These are phyloP conservation scores for Beauveria pseudobassiana DNA, from an alignment of 2,329 filamentous ascomycete species.

Conservation along the genomic window DNA sequence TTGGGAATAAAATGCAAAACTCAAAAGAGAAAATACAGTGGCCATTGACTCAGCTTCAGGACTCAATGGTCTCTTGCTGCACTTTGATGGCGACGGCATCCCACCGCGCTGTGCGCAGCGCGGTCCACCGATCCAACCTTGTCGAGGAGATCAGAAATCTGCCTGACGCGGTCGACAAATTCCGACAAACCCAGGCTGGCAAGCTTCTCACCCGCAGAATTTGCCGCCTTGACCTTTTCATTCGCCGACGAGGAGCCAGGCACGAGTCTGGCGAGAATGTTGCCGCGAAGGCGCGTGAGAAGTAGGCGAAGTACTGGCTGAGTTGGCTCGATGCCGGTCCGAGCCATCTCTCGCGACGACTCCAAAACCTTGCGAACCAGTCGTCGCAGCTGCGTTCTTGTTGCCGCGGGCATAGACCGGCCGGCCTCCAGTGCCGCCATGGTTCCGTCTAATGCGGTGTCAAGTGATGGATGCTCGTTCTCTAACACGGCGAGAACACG, in stretches of 20 bases:
- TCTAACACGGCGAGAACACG: constrained; percentile 66
- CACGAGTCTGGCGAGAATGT: constrained; percentile 57
- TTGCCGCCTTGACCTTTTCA: constrained; percentile 63
- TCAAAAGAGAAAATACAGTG: background rate
- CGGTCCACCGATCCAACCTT: constrained; percentile 60
- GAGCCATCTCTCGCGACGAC: constrained; percentile 40
- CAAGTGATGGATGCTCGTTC: constrained; percentile 40
- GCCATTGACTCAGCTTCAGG: background rate
- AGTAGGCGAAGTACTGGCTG: constrained; percentile 59
- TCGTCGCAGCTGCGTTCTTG: constrained; percentile 50
- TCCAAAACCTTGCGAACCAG: constrained; percentile 49
- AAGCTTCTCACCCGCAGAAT: constrained; percentile 60
- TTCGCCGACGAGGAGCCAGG: constrained; percentile 60
- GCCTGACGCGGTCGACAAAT: constrained; percentile 61
- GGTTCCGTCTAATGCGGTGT: constrained; percentile 50
- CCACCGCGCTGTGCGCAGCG: constrained; percentile 62
- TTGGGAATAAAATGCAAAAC: background rate
- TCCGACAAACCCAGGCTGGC: constrained; percentile 64
- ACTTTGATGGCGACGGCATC: constrained; percentile 55
- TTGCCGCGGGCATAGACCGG: constrained; percentile 56
- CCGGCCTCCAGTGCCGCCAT: constrained; percentile 57
- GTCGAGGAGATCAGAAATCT: constrained; percentile 61
- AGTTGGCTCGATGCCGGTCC: constrained; percentile 33
- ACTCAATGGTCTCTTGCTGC: constrained; percentile 32
- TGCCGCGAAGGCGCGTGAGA: constrained; percentile 57